Conservation (phyloP, 2,329 filamentous ascomycete species). For the Trematosphaeria pertusa region DNA sequence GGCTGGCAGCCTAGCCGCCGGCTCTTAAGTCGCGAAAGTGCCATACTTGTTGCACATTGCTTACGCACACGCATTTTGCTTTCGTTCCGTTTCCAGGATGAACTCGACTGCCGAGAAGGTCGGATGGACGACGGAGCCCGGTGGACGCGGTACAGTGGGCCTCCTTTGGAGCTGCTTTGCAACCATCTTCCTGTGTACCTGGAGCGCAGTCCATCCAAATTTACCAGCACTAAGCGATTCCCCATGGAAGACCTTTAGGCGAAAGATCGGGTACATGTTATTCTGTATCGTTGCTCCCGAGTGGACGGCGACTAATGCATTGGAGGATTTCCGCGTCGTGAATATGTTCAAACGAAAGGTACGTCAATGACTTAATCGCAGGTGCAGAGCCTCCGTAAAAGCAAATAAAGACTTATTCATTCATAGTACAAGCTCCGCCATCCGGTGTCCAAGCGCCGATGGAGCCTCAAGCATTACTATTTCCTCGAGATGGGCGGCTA, state of each 20-base stretch:
- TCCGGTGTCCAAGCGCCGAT: neutral
- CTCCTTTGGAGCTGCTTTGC: slow-evolving; percentile 43
- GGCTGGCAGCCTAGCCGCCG: no score
- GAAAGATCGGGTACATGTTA: slow-evolving; percentile 5
- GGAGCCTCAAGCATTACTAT: slow-evolving; percentile 17
- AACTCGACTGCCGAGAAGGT: slow-evolving; percentile 6
- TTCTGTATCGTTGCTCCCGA: slow-evolving; percentile 15
- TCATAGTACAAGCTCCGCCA: neutral
- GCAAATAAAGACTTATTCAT: no score
- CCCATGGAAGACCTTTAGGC: slow-evolving; percentile 6
- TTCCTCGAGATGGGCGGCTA: slow-evolving; percentile 21
- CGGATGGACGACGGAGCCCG: slow-evolving; percentile 23
- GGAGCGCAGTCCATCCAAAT: slow-evolving; percentile 39
- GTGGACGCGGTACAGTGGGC: slow-evolving; percentile 38
- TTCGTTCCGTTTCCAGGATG: neutral
- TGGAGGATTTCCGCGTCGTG: neutral
- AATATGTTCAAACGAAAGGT: neutral
- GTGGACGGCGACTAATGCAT: neutral
- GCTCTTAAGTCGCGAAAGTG: no score
- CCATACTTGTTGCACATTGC: no score
- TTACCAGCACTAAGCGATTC: slow-evolving; percentile 23
- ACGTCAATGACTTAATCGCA: no score
- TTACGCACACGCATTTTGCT: no score
- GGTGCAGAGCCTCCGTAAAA: no score
- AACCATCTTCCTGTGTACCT: slow-evolving; percentile 43